Percentiles rank a stretch among this genome's conserved stretches.
phyloP scores from a whole-genome alignment of 2,329 filamentous ascomycete genomes.

The Colletotrichum higginsianum region DNA sequence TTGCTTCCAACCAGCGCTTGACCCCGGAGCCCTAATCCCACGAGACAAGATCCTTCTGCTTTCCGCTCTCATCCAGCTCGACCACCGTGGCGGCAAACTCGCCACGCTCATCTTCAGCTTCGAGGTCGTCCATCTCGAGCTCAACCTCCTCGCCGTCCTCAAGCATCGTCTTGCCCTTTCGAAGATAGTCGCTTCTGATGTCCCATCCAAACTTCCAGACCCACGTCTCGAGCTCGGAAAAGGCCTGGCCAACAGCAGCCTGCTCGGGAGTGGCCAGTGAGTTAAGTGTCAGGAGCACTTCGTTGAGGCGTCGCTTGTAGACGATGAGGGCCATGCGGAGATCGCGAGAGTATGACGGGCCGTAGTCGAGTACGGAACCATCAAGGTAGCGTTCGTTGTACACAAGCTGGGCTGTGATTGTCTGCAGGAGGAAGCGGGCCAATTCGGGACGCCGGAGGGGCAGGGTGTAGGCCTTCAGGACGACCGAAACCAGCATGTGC shows the following conservation, averaged over 20 bases:
- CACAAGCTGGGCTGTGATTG: constrained; percentile 68
- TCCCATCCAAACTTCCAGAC: constrained; percentile 69
- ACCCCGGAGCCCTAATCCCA: constrained; percentile 53
- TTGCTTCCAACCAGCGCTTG: constrained; percentile 41
- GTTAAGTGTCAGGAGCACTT: constrained; percentile 57
- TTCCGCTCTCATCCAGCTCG: constrained; percentile 66
- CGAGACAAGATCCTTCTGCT: constrained; percentile 66
- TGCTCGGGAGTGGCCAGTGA: constrained; percentile 56
- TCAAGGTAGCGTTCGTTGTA: constrained; percentile 67
- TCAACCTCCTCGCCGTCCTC: constrained; percentile 68
- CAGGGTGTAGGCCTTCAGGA: constrained; percentile 67
- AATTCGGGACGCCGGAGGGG: constrained; percentile 60
- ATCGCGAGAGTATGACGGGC: constrained; percentile 49
- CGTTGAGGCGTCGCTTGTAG: constrained; percentile 69
- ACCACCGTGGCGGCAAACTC: constrained; percentile 69
- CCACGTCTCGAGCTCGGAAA: constrained; percentile 64
- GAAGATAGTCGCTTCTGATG: constrained; percentile 64
- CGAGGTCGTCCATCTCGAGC: constrained; percentile 64
- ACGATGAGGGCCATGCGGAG: constrained; percentile 65
- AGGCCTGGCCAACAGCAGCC: constrained; percentile 62
- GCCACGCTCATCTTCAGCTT: constrained; percentile 68
- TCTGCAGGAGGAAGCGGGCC: constrained; percentile 62
- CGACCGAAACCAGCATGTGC: constrained; percentile 65
- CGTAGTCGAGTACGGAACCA: constrained; percentile 58
- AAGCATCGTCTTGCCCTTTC: constrained; percentile 64